Evolutionary conservation across 1,284 basidiomycete species (phyloP).

Genomic region (Trichosporon ovoides): DNA sequence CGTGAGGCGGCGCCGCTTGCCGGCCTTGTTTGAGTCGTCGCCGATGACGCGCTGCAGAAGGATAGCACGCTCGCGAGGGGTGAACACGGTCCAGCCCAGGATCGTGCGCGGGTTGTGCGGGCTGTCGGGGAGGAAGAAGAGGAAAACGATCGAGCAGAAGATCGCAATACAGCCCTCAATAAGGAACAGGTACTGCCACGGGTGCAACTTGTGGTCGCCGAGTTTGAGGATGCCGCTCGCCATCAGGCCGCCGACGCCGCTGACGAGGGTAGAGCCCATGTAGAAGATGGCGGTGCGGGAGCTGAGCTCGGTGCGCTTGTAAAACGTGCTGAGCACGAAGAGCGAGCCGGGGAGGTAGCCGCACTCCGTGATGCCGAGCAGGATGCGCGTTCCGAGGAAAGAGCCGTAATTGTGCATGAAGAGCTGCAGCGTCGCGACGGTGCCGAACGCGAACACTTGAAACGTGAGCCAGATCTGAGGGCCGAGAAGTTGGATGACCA

Average conservation of each 20-base stretch:
- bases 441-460: constrained; percentile 27
- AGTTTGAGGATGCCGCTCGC: constrained; percentile 16
- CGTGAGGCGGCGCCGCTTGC: constrained; percentile 7
- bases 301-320: constrained; percentile 27
- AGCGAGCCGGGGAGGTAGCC: constrained; percentile 25
- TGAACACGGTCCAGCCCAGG: constrained; percentile 28
- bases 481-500: constrained; percentile 27
- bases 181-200: constrained; percentile 13
- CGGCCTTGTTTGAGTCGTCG: constrained; percentile 30
- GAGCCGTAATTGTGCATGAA: constrained; percentile 24
- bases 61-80: constrained; percentile 30
- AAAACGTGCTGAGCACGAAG: constrained; percentile 18
- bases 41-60: constrained; percentile 23
- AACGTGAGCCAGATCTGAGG: constrained; percentile 32
- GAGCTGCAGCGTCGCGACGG: constrained; percentile 30
- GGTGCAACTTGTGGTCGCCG: background rate
- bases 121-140: constrained; percentile 26
- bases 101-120: constrained; percentile 21
- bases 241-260: constrained; percentile 21
- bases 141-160: constrained; percentile 20
- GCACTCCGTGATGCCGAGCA: constrained; percentile 25
- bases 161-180: constrained; percentile 27
- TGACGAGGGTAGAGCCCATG: constrained; percentile 19
- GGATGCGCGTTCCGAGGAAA: constrained; percentile 27
- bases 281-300: constrained; percentile 26